Evolutionary conservation across 129 eudicot genomes (phyloP), one percentile per base, ranked within the genome.

Genomic region (Escallonia herrerae): DNA sequence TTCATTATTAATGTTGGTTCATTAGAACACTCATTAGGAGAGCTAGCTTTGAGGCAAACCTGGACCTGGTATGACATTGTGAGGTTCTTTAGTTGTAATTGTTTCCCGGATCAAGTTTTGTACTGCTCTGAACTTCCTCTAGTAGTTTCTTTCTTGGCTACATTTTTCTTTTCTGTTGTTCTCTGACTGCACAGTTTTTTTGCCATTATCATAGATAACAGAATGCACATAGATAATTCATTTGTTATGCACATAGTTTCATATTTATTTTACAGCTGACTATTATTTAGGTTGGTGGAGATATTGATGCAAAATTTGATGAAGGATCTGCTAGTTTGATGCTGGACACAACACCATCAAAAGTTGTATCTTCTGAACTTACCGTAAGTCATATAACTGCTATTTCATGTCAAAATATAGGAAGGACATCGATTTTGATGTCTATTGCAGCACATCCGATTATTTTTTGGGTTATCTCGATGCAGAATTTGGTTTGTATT

Each of bases 311-410:
- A 48, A 88, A 82, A 85, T 83, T 93, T 64, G 99, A 89, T 64
- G 99, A 93, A 75, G 95, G 76, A n/a, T 73, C 95, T 54, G 95
- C 96, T 22, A 77, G 83, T 78, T 78, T 93, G 68, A 83, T 89
- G 65, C 89, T 93, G 52, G 99, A 93, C 65, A 81, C 85, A 46
- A 81, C 91, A 64, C 99, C 99, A 47, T 93, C 99, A 65, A 93
- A 93, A 93, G 95, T 93, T 41, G 80, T 83, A 44, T 89, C 96
- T 68, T 79, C 89, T 61, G 99, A 93, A 79, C 82, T 83, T 63
- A 89, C 99, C 13, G 98, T 93, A 83, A 76, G 96, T 72, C 50
- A 6, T n/a, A 60, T 65, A 22, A 22, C 33, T 22, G 33, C 33
- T 22, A 22, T 22, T 22, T 22, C 33, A 22, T 22, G 33, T 22